These are phyloP conservation scores for Phlegmacium glaucopus DNA, from an alignment of 768 basidiomycete genomes.

Conservation along the genomic window DNA sequence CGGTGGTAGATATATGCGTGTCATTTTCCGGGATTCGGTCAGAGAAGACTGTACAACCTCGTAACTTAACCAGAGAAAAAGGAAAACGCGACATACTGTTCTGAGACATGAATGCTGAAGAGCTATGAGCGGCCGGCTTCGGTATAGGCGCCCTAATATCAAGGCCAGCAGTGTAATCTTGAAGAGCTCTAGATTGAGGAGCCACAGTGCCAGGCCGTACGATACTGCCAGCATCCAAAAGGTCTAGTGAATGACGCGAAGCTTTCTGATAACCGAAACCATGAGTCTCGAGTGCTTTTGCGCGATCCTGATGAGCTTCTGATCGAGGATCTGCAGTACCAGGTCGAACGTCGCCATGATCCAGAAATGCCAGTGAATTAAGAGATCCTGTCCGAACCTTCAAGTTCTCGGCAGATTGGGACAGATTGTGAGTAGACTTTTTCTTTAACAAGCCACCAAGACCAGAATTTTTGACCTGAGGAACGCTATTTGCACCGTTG, in stretches of 20 bases:
- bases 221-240: background rate
- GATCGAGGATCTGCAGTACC: conserved; percentile 4
- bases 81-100: conserved; percentile 9
- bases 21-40: conserved; percentile 9
- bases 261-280: background rate
- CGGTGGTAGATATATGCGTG: conserved; percentile 27
- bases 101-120: conserved; percentile 17
- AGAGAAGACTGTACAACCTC: conserved; percentile 8
- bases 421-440: conserved; percentile 1
- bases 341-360: background rate
- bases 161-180: background rate
- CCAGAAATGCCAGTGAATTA: background rate
- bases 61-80: conserved; percentile 15
- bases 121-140: conserved; percentile 14
- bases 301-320: background rate
- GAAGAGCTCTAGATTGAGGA: conserved; percentile 13
- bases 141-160: conserved; percentile 23
- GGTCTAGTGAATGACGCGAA: too few relatives aligned
- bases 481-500: background rate
- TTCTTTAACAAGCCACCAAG: conserved; percentile 9
- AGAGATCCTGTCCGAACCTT: background rate
- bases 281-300: background rate
- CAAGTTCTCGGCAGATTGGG: background rate
- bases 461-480: conserved; percentile 7
- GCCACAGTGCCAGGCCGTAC: conserved; percentile 27